Conservation (phyloP, 345 rosid genomes). For the Eutrema japonicum region DNA sequence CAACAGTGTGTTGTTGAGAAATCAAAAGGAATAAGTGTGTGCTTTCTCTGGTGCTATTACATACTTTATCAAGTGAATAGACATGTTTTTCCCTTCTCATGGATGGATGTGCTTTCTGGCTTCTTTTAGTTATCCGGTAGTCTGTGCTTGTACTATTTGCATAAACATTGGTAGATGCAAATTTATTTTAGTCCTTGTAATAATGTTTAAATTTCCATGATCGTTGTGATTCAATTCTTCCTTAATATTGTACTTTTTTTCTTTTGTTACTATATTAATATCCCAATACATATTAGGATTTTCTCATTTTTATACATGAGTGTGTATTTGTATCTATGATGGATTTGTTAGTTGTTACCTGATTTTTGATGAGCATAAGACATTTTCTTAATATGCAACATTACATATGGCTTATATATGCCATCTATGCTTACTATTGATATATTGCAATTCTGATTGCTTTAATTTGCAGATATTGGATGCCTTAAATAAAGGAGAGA, state of each 20-base stretch:
- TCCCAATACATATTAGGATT: background rate
- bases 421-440: background rate
- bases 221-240: slow-evolving; percentile 10
- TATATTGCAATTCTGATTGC: slow-evolving; percentile 15
- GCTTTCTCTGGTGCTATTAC: slow-evolving; percentile 11
- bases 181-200: background rate
- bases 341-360: background rate
- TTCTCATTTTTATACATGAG: background rate
- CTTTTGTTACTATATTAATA: background rate
- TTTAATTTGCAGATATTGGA: slow-evolving; percentile 78
- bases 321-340: background rate
- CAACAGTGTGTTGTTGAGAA: slow-evolving; percentile 21
- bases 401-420: background rate
- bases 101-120: slow-evolving; percentile 18
- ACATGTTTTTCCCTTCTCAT: slow-evolving; percentile 11
- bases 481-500: slow-evolving; percentile 98
- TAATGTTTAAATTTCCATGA: background rate
- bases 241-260: background rate
- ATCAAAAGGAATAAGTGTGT: background rate
- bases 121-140: background rate
- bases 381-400: background rate
- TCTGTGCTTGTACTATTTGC: no score
- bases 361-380: background rate
- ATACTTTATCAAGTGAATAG: background rate
- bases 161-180: no score